phyloP scores from a whole-genome alignment of 805 yeast genomes.

The Tetrapisispora iriomotensis region DNA sequence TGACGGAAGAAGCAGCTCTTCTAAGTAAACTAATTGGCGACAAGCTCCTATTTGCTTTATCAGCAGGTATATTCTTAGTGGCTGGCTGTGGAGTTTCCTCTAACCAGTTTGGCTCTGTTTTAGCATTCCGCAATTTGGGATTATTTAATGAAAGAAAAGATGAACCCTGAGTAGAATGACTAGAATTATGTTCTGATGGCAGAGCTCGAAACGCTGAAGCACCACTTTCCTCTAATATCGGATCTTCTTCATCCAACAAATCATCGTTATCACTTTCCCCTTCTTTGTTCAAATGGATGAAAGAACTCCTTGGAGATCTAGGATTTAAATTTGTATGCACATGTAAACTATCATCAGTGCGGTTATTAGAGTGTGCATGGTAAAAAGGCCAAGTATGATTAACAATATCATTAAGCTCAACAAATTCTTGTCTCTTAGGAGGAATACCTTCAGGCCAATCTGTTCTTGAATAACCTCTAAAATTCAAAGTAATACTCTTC shows the following conservation, averaged over 20 bases:
- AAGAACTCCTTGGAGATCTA: not conserved
- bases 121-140: not conserved
- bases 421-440: conserved; percentile 61
- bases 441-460: conserved; percentile 99
- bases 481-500: conserved; percentile 49
- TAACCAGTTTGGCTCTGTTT: not conserved
- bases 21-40: conserved; percentile 25
- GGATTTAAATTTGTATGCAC: not conserved
- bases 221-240: conserved; percentile 10
- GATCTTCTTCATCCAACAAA: not conserved
- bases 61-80: conserved; percentile 3
- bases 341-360: too few species aligned
- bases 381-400: conserved; percentile 91
- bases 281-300: too few species aligned
- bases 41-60: conserved; percentile 10
- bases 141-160: not conserved
- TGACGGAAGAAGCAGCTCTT: conserved; percentile 14
- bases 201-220: conserved; percentile 13
- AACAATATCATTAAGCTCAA: conserved; percentile 56
- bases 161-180: not conserved
- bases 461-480: conserved; percentile 64
- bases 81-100: too few species aligned
- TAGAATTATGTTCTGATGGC: conserved; percentile 1
- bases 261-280: not conserved
- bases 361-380: conserved; percentile 30